These are phyloP conservation scores for Pleurotus pulmonarius DNA, from an alignment of 768 basidiomycete genomes.

Conservation along the genomic window DNA sequence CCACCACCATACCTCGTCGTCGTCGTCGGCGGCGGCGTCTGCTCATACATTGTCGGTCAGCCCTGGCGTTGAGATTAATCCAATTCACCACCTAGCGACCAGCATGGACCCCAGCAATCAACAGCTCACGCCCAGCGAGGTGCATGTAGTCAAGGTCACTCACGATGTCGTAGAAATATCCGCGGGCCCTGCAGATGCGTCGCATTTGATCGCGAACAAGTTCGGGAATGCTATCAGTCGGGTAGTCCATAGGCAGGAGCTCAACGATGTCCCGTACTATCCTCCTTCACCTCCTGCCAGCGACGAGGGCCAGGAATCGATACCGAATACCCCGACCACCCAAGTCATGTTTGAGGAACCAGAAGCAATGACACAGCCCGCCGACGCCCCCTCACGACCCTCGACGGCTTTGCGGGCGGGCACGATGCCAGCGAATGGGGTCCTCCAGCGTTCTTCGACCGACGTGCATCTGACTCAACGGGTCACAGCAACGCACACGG, in stretches of 20 bases:
- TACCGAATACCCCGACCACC: background rate
- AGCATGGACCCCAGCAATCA: background rate
- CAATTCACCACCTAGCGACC: background rate
- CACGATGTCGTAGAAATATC: constrained; percentile 42
- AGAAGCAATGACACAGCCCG: constrained; percentile 2
- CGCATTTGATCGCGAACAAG: constrained; percentile 25
- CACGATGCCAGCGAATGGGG: background rate
- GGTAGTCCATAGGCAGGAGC: constrained; percentile 20
- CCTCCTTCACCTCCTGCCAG: constrained; percentile 45
- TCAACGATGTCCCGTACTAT: constrained; percentile 29
- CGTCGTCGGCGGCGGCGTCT: constrained; percentile 22
- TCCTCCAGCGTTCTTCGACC: background rate
- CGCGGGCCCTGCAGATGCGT: constrained; percentile 27
- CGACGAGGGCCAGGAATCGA: constrained; percentile 20
- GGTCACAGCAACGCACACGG: constrained; percentile 14
- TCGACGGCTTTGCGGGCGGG: background rate
- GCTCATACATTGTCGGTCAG: constrained; percentile 16
- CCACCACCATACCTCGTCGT: constrained; percentile 8
- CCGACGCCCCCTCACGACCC: background rate
- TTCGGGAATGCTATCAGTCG: constrained; percentile 29
- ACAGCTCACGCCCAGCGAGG: constrained; percentile 30
- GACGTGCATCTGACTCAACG: background rate
- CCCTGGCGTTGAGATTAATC: background rate
- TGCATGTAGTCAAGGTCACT: constrained; percentile 54
- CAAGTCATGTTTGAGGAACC: constrained; percentile 10